Evolutionary conservation across 2,329 filamentous ascomycete species (phyloP), one percentile per base, ranked within the genome.

Genomic region (Furcasterigmium sp.): DNA sequence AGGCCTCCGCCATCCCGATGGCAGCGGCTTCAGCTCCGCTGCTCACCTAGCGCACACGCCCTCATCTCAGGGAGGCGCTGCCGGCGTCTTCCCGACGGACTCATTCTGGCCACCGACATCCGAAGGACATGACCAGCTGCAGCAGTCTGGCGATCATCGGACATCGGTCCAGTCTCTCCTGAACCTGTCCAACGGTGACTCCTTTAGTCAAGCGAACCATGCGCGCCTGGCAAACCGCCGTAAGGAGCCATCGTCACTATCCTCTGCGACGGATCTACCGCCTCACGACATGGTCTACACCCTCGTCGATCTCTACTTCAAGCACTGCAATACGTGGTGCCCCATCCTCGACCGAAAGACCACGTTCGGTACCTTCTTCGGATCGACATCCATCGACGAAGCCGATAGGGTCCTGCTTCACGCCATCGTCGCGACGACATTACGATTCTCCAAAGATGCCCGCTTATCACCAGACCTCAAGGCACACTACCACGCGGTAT

Each of bases 261-360:
- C 61, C 14, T 61, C 61, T 56, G 73, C 54, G 50, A 66, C 53
- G 55, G 64, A 80, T 42, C 69, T 82, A 1, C 78, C 78, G 3
- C 76, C 78, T 0, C 78, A 80, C 47, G 78, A 82, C 48, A 64
- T 82, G 11, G 58, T 81, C 4, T 82, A 80, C 46, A 75, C 72
- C 3, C 61, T 82, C 2, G 76, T 79, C 14, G 77, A 81, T 47
- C 62, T 82, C 8, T 82, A 78, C 58, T 82, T 82, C 63, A 80
- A 79, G 51, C 77, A 82, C 55, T 75, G 79, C 55, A 81, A 81
- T 51, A 77, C 78, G 0, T 82, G 78, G 78, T 70, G 67, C 39
- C 67, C 67, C 0, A 68, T 70, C 11, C 60, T 70, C 10, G 67
- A 70, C 35, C 61, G 67, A 8, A 68, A 70, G 43, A 64, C 67